These are phyloP conservation scores for Exophiala aquamarina DNA, from an alignment of 2,329 filamentous ascomycete genomes.

Conservation along the genomic window DNA sequence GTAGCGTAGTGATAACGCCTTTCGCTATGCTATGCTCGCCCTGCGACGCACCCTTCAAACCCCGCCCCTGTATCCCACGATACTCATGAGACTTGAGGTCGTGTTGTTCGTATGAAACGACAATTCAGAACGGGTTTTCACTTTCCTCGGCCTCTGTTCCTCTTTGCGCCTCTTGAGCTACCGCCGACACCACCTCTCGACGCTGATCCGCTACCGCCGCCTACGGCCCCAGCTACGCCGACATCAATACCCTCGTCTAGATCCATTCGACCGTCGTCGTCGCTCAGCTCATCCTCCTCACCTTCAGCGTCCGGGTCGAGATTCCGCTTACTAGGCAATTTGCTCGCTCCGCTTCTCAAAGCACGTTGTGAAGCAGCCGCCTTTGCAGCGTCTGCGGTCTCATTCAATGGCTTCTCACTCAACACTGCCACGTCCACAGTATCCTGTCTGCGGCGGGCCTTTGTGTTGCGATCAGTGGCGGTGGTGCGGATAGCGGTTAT, in stretches of 20 bases:
- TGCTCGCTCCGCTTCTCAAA: conserved; percentile 7
- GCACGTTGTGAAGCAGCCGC: conserved; percentile 15
- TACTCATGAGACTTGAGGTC: no score
- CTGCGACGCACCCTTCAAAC: background rate
- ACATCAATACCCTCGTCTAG: conserved; percentile 32
- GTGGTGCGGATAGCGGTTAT: conserved; percentile 64
- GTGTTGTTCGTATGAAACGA: no score
- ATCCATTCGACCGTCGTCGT: conserved; percentile 27
- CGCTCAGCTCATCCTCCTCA: conserved; percentile 32
- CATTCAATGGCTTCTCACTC: conserved; percentile 32
- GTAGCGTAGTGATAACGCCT: no score
- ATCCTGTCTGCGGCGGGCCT: conserved; percentile 49
- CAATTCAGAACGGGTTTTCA: background rate
- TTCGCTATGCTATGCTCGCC: no score
- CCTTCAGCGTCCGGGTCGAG: conserved; percentile 39
- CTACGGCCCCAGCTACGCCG: background rate
- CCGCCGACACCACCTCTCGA: conserved; percentile 6
- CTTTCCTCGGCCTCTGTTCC: conserved; percentile 25
- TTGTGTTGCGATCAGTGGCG: conserved; percentile 55
- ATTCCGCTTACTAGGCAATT: conserved; percentile 41
- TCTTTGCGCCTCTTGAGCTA: conserved; percentile 24
- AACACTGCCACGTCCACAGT: conserved; percentile 53
- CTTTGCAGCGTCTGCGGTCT: conserved; percentile 20
- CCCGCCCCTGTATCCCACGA: no score
- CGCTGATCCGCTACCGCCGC: conserved; percentile 3